A percentile compares a stretch with the other conserved stretches of the same genome.
Evolutionary conservation across 768 basidiomycete genomes (phyloP).

Genomic region (Cubamyces lactineus): DNA sequence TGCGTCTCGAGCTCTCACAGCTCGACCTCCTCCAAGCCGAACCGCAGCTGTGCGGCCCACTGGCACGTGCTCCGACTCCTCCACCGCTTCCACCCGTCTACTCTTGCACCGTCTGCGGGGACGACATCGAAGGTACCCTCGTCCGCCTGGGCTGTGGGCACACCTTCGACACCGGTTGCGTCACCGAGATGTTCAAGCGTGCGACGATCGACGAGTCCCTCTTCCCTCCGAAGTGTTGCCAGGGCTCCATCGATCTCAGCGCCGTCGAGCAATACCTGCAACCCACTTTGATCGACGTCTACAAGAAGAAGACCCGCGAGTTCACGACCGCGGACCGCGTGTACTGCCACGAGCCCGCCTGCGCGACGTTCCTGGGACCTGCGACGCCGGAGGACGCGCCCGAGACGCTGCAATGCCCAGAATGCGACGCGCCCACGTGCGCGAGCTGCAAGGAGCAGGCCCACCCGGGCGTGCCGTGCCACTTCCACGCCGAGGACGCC

Average conservation of each 20-base stretch:
- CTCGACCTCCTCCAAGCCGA: not conserved
- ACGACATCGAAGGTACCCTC: conserved; percentile 16
- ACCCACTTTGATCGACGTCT: conserved; percentile 9
- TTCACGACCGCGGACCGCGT: conserved; percentile 29
- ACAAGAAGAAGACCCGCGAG: conserved; percentile 24
- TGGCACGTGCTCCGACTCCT: not conserved
- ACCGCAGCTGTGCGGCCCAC: not conserved
- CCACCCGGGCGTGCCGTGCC: conserved; percentile 18
- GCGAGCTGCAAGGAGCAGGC: conserved; percentile 20
- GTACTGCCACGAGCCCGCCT: conserved; percentile 28
- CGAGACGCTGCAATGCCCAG: conserved; percentile 6
- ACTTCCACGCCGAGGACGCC: conserved; percentile 30
- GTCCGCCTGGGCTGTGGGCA: conserved; percentile 38
- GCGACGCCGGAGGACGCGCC: conserved; percentile 8
- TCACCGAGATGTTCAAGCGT: conserved; percentile 39
- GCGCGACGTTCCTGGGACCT: conserved; percentile 31
- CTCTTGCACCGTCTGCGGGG: conserved; percentile 28
- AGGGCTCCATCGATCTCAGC: conserved; percentile 20
- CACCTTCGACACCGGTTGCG: conserved; percentile 40
- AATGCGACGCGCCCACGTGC: conserved; percentile 25
- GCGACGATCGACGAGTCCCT: conserved; percentile 43
- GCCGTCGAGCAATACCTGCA: conserved; percentile 21
- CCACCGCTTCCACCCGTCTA: not conserved
- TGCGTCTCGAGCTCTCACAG: not conserved
- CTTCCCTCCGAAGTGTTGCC: conserved; percentile 32